phyloP scores from a whole-genome alignment of 2,329 filamentous ascomycete species.

The Microdochium trichocladiopsis region DNA sequence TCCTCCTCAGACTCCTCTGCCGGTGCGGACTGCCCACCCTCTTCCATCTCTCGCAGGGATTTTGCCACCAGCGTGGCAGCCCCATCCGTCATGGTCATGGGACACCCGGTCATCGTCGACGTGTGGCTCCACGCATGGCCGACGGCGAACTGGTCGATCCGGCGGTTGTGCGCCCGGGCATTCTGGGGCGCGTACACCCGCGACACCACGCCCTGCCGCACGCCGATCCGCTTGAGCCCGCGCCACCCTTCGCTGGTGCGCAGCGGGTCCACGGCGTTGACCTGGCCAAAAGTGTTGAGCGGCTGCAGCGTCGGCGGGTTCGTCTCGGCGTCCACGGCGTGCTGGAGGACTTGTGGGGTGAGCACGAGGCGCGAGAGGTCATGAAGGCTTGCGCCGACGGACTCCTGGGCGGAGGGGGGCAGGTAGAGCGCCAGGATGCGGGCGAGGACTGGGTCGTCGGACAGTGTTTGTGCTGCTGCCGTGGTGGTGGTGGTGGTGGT shows the following conservation, averaged over 20 bases:
- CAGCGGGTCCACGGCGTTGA: conserved; percentile 8
- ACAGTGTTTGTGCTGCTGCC: conserved; percentile 1
- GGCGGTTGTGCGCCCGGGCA: conserved; percentile 4
- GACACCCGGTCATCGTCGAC: conserved; percentile 36
- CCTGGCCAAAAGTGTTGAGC: conserved; percentile 7
- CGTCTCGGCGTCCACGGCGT: conserved; percentile 6
- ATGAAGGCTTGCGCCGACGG: conserved; percentile 5
- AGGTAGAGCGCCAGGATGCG: conserved; percentile 5
- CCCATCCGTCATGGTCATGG: conserved; percentile 46
- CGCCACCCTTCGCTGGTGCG: conserved; percentile 9
- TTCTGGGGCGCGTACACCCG: conserved; percentile 4
- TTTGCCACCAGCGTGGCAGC: conserved; percentile 27
- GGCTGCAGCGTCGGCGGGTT: conserved; percentile 6
- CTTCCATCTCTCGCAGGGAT: conserved; percentile 14
- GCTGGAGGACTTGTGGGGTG: conserved; percentile 2
- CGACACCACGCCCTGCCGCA: conserved; percentile 7
- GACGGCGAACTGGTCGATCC: conserved; percentile 8
- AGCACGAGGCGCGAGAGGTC: conserved; percentile 6
- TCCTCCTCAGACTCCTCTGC: conserved; percentile 8
- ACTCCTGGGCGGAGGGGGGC: conserved; percentile 1
- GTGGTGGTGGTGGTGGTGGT: background rate
- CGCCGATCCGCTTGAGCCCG: conserved; percentile 8
- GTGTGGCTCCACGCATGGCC: conserved; percentile 5
- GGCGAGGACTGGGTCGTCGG: conserved; percentile 6
- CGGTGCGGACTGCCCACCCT: too few species aligned